phyloP scores from a whole-genome alignment of 768 basidiomycete genomes.

The Leccinum rimulosum region DNA sequence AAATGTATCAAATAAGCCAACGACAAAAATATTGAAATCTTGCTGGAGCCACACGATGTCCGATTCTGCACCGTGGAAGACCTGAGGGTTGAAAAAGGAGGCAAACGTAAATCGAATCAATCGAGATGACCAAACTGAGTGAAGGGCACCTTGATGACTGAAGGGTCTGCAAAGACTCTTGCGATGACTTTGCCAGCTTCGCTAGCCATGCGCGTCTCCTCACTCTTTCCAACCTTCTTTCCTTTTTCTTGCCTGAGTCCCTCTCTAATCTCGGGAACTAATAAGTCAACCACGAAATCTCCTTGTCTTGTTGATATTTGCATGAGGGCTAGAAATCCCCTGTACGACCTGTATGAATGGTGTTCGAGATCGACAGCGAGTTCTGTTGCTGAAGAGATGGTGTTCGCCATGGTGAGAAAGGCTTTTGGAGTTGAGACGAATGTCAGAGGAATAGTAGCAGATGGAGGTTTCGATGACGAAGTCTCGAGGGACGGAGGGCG shows the following conservation, averaged over 20 bases:
- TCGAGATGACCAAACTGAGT: not conserved
- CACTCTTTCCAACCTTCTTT: constrained; percentile 10
- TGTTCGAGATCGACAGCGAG: constrained; percentile 95
- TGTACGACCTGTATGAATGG: constrained; percentile 82
- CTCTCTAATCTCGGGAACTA: constrained; percentile 60
- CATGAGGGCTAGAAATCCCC: constrained; percentile 91
- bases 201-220: constrained; percentile 16
- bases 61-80: constrained; percentile 92
- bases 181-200: constrained; percentile 48
- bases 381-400: constrained; percentile 64
- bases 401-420: constrained; percentile 62
- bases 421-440: constrained; percentile 62
- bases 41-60: constrained; percentile 97
- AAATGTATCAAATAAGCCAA: constrained; percentile 96
- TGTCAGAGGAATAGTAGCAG: constrained; percentile 43
- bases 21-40: constrained; percentile 90
- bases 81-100: constrained; percentile 40
- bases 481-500: constrained; percentile 58
- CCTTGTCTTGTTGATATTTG: constrained; percentile 80
- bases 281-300: constrained; percentile 86
- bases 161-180: constrained; percentile 67
- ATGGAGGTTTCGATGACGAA: constrained; percentile 29
- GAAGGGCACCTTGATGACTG: constrained; percentile 71
- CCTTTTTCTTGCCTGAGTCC: constrained; percentile 67
- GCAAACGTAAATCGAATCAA: not conserved